Percentiles rank a stretch among this genome's conserved stretches.
These are phyloP conservation scores for Ambispora gerdemannii DNA, from an alignment of 192 early-diverging fungal genomes.

Conservation along the genomic window DNA sequence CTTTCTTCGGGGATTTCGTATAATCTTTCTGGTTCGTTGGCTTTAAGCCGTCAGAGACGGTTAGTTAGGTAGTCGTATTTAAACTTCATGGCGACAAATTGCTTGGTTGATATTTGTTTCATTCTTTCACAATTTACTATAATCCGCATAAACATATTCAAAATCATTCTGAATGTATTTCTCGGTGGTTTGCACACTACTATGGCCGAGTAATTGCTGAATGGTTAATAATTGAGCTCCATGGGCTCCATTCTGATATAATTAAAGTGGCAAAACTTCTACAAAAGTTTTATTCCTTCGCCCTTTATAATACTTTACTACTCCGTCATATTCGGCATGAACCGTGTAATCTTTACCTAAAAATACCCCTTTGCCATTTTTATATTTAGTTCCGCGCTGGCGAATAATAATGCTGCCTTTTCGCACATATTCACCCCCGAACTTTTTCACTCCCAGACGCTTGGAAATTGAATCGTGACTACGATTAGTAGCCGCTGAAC, in stretches of 20 bases:
- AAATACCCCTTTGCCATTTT: not conserved
- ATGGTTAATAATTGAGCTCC: slow-evolving; percentile 7
- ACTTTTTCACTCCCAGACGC: slow-evolving; percentile 15
- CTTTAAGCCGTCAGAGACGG: no score
- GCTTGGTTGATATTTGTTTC: no score
- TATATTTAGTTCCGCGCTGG: slow-evolving; percentile 14
- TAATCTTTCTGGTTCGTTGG: no score
- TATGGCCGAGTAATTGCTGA: slow-evolving; percentile 1
- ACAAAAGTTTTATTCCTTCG: slow-evolving; percentile 4
- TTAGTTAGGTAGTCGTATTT: no score
- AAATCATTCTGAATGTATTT: slow-evolving; percentile 19
- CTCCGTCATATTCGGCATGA: slow-evolving; percentile 11
- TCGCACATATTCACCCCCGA: not conserved
- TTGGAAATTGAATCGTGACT: slow-evolving; percentile 3
- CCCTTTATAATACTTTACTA: slow-evolving; percentile 11
- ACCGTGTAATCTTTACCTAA: slow-evolving; percentile 10
- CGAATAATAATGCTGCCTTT: slow-evolving; percentile 13
- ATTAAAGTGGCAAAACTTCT: slow-evolving; percentile 6
- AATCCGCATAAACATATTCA: slow-evolving; percentile 13
- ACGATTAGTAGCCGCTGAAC: slow-evolving; percentile 11
- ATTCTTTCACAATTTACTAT: slow-evolving; percentile 13
- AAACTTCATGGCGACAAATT: no score
- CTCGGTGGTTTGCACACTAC: slow-evolving; percentile 1
- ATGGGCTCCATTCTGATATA: no score
- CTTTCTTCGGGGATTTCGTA: no score